Evolutionary conservation across 495 filamentous ascomycete species (phyloP), one percentile per base, ranked within the genome.

Genomic region (Tuber melanosporum): DNA sequence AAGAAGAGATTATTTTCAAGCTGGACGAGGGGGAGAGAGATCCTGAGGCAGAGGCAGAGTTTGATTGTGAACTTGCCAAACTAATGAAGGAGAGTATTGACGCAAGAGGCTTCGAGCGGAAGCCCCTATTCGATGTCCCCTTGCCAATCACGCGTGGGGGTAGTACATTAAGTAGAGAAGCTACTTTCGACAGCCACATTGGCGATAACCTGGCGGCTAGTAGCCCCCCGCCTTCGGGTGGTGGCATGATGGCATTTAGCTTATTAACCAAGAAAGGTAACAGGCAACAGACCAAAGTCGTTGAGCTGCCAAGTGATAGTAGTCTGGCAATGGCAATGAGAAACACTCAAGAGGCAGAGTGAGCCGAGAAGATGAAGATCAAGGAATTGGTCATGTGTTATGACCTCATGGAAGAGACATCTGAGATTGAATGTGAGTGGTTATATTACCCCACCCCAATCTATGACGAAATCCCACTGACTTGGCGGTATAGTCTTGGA

Each of bases 81-180:
- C 92, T 99, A 91, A 98, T 98, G 96, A 88, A 94, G 78, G 95
- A 99, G 82, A 97, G 94, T 86, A 85, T 96, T 83, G 96, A 98
- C 49, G 93, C 94, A 12, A 88, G 96, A 73, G 95, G 95, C 80
- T 95, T 96, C 79, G 95, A 99, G 81, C 93, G 95, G 70, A 98
- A 97, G 85, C 90, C 91, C 46, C 86, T 96, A 69, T 97, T 99
- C 82, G 95, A 99, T 82, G 92, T 98, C 45, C 94, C 96, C 2
- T 83, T 99, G 32, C 95, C 95, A 2, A 94, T 99, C 85, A 90
- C 92, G 77, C 88, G 92, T 20, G 91, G 91, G 2, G 82, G 76
- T 46, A 76, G 74, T 15, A 78, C 75, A 81, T 86, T 87, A 45
- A 83, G 81, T 42, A 76, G 93, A 52, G 90, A 93, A 46, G 78